Base-by-base conservation (phyloP, 306 rosid genomes). In the Cicer pinnatifidum region DNA sequence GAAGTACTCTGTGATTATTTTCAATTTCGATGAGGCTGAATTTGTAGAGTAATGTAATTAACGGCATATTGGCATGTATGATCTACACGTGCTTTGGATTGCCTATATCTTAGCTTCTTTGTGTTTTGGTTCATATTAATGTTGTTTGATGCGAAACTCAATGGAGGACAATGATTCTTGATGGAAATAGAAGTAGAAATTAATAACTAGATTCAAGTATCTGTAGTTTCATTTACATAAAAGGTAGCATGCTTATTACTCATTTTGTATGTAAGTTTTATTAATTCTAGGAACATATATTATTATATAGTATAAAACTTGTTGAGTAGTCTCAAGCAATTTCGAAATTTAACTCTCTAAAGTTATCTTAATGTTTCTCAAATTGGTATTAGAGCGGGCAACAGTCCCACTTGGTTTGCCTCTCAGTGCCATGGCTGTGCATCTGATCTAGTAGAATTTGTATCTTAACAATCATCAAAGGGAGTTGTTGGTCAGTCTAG, bases 31-130 rank as follows among this genome's bases (percentile, higher is more conserved):
- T 40, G 56, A 9, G 6, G 16, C 56, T 72, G 62, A 16, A 19
- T 15, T 44, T 43, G 28, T 23, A 6, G 68, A 13, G 53, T 78
- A 8, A 11, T 50, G 47, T 52, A 70, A 37, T 63, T 50, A 44
- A 57, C 19, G 46, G 66, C 3, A 56, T 6, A 40, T 51, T 66
- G 38, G 2, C 47, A 10, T 40, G 54, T 20, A 52, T 71, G 35
- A 47, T 69, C 15, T 33, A 58, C 45, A 35, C 4, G n/a, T 51
- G 39, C 73, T 78, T 39, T 28, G 52, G 51, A 35, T 63, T 28
- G 39, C 71, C 48, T 51, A 39, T 50, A 63, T 71, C 3, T 48
- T 13, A 59, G 43, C 11, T 35, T 62, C 28, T 72, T 64, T 1
- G 8, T 5, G 37, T 46, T 45, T 56, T 3, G 3, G 38, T 72